phyloP scores from a whole-genome alignment of 2,329 filamentous ascomycete species.

The Monosporascus sp. region DNA sequence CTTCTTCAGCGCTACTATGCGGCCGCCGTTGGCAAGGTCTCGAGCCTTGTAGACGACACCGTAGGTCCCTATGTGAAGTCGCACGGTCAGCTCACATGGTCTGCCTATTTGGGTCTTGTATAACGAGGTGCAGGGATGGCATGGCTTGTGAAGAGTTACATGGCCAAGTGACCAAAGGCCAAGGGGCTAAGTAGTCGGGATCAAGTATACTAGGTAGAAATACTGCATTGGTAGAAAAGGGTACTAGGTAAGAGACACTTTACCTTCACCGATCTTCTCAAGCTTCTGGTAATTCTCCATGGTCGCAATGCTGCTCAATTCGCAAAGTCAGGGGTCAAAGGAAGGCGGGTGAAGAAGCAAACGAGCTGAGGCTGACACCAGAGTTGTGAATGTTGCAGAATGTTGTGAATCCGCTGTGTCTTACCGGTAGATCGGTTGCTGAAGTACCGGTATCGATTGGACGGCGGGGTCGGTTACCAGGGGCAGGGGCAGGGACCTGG shows the following conservation, averaged over 20 bases:
- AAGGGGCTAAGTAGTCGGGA: not conserved
- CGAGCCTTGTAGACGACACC: conserved; percentile 93
- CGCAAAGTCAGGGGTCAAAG: not conserved
- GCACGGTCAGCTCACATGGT: not conserved
- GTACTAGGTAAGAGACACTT: not conserved
- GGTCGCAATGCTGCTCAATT: conserved; percentile 5
- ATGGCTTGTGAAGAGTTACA: not conserved
- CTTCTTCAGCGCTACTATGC: conserved; percentile 91
- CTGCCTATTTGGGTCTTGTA: not conserved
- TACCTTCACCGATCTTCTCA: conserved; percentile 95
- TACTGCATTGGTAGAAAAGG: not conserved
- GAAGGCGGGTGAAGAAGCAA: not conserved
- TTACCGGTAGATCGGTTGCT: not conserved
- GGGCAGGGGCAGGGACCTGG: not conserved
- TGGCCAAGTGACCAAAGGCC: not conserved
- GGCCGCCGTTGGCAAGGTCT: conserved; percentile 73
- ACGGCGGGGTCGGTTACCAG: not conserved
- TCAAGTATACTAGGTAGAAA: not conserved
- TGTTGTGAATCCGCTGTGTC: not conserved
- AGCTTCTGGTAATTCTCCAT: conserved; percentile 98
- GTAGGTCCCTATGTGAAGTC: conserved; percentile 64
- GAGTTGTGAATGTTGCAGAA: not conserved
- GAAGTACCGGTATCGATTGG: not conserved
- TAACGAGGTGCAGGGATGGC: too few species aligned
- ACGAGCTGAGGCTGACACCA: not conserved